Conservation (phyloP, 768 basidiomycete genomes). For the Psilocybe azurescens region DNA sequence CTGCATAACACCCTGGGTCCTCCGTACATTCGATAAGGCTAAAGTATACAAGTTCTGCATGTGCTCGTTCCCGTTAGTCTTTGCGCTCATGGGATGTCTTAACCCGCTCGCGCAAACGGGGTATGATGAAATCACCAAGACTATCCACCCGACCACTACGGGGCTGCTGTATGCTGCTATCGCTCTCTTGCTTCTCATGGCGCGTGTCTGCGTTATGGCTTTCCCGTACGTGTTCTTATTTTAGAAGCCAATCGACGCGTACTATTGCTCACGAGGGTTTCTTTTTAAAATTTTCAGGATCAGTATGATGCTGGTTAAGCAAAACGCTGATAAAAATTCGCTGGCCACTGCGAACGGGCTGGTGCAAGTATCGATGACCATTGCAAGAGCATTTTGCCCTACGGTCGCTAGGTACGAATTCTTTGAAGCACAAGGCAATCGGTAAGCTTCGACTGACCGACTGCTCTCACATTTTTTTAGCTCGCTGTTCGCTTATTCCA, state of each 20-base stretch:
- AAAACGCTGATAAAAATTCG: conserved; percentile 5
- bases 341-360: conserved; percentile 9
- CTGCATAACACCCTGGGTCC: conserved; percentile 11
- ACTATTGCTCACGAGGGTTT: background rate
- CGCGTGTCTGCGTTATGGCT: conserved; percentile 10
- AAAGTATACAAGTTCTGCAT: conserved; percentile 11
- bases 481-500: conserved; percentile 8
- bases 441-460: too few relatives aligned
- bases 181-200: conserved; percentile 4
- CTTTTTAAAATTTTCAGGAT: background rate
- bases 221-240: conserved; percentile 1
- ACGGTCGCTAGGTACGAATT: conserved; percentile 1
- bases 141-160: conserved; percentile 1
- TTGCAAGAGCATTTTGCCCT: conserved; percentile 6
- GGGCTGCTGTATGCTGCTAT: conserved; percentile 3
- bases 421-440: background rate
- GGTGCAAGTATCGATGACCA: conserved; percentile 8
- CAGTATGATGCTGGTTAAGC: conserved; percentile 11
- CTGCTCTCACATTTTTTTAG: background rate
- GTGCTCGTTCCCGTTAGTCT: conserved; percentile 7
- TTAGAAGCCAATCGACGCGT: background rate
- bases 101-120: conserved; percentile 5
- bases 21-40: conserved; percentile 9
- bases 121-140: background rate
- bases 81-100: conserved; percentile 5